Base-by-base conservation (phyloP, 1,139 yeast genomes). In the Eremothecium sinecaudum region DNA sequence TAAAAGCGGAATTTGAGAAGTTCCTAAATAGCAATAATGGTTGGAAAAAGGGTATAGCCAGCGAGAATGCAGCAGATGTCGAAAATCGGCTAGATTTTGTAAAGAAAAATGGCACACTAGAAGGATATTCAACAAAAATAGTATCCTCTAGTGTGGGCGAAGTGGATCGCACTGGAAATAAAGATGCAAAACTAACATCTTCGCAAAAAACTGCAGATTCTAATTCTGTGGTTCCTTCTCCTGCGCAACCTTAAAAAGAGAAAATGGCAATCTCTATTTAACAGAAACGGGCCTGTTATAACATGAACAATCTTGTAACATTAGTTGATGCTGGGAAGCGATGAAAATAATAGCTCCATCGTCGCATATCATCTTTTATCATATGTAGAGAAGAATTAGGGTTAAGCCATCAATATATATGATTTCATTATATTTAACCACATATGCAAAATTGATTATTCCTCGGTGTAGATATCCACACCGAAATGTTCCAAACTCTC, bases 401-500 rank as follows among this genome's bases (percentile, higher is more conserved):
- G n/a, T n/a, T n/a, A n/a, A n/a, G n/a, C n/a, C n/a, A n/a, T n/a
- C n/a, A n/a, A n/a, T n/a, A n/a, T n/a, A n/a, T n/a, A n/a, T n/a
- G n/a, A n/a, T n/a, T n/a, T n/a, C n/a, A n/a, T n/a, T n/a, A n/a
- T n/a, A n/a, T n/a, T n/a, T n/a, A n/a, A n/a, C n/a, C n/a, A n/a
- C n/a, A n/a, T n/a, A n/a, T n/a, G n/a, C n/a, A n/a, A n/a, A n/a
- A n/a, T n/a, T n/a, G n/a, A n/a, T 19, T 20, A 25, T 24, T 39
- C 44, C 46, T 76, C 86, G 1, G 77, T 73, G 3, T 77, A 84
- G 4, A 75, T 43, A 53, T 87, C 96, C 2, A 90, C 97, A 1
- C 97, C 97, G 55, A 74, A 86, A 58, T 84, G 95, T 28, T 69
- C 69, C 34, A 90, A 61, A 4, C 71, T 69, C 50, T 87, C 97